Evolutionary conservation across 2,329 filamentous ascomycete genomes (phyloP).

Genomic region (Aspergillus awamori): DNA sequence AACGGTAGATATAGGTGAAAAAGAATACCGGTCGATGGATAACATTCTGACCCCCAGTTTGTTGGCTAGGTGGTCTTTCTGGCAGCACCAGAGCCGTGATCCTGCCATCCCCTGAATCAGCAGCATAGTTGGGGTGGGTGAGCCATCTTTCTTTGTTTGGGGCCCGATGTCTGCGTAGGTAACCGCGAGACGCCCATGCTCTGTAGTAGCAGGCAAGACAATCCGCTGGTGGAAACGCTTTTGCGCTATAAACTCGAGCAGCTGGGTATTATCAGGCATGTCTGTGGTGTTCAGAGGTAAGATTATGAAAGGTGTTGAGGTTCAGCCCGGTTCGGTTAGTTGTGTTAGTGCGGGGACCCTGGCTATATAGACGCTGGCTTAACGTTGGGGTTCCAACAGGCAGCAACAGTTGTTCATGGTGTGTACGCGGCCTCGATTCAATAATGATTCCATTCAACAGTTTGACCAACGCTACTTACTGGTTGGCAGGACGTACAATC

Average conservation of each 20-base stretch:
- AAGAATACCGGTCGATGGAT: background rate
- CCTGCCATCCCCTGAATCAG: background rate
- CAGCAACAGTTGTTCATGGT: too few species aligned
- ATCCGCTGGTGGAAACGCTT: slow-evolving; percentile 4
- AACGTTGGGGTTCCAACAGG: too few species aligned
- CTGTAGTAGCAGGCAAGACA: background rate
- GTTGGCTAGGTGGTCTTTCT: slow-evolving; percentile 2
- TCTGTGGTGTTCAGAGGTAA: background rate
- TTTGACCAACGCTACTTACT: background rate
- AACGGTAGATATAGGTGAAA: background rate
- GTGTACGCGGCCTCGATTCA: too few species aligned
- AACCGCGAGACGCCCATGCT: background rate
- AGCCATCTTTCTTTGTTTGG: background rate
- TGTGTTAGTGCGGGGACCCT: background rate
- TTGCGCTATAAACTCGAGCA: background rate
- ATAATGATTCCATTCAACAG: background rate
- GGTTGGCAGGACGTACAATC: too few species aligned
- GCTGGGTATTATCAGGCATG: background rate
- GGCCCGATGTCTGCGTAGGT: slow-evolving; percentile 5
- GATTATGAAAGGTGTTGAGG: background rate
- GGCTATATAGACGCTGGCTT: background rate
- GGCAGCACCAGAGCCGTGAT: background rate
- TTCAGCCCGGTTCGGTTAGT: background rate
- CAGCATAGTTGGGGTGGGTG: background rate
- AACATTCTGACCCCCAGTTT: background rate